A percentile compares a stretch with the other conserved stretches of the same genome.
Conservation (phyloP, 495 filamentous ascomycete species). For the Daldinia caldariorum region DNA sequence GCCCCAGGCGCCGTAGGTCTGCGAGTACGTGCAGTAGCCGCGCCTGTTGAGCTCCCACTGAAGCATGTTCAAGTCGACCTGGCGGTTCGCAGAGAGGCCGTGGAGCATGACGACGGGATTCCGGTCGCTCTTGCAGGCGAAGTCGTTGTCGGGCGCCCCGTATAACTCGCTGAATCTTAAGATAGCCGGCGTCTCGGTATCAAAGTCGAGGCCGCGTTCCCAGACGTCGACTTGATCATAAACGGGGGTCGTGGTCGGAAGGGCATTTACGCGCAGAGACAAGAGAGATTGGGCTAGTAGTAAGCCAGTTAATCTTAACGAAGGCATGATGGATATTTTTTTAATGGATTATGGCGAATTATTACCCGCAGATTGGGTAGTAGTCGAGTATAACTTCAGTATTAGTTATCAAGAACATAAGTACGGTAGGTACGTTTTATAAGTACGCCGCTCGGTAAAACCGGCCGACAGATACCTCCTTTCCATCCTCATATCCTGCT, state of each 20-base stretch:
- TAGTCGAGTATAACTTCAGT: not conserved
- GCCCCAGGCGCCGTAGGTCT: slow-evolving; percentile 62
- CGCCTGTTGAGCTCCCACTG: slow-evolving; percentile 60
- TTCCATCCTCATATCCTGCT: not conserved
- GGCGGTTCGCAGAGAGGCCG: slow-evolving; percentile 61
- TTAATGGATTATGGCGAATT: no score
- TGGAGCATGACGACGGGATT: slow-evolving; percentile 65
- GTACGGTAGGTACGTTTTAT: not conserved
- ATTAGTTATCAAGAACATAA: not conserved
- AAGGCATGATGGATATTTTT: not conserved
- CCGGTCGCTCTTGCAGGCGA: slow-evolving; percentile 45
- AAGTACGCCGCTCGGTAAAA: not conserved
- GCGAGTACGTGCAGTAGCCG: slow-evolving; percentile 63
- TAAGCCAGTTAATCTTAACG: slow-evolving; percentile 11
- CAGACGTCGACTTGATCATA: not conserved
- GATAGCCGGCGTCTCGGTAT: slow-evolving; percentile 30
- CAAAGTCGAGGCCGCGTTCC: slow-evolving; percentile 22
- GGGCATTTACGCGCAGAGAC: slow-evolving; percentile 15
- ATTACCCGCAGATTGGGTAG: no score
- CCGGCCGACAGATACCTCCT: not conserved
- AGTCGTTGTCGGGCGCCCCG: slow-evolving; percentile 47
- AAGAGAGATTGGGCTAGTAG: slow-evolving; percentile 17
- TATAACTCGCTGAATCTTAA: slow-evolving; percentile 35
- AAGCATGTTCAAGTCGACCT: slow-evolving; percentile 63
- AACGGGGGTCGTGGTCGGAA: slow-evolving; percentile 17